Evolutionary conservation across 257 asterid genomes (phyloP).

Genomic region (Salvia hispanica): DNA sequence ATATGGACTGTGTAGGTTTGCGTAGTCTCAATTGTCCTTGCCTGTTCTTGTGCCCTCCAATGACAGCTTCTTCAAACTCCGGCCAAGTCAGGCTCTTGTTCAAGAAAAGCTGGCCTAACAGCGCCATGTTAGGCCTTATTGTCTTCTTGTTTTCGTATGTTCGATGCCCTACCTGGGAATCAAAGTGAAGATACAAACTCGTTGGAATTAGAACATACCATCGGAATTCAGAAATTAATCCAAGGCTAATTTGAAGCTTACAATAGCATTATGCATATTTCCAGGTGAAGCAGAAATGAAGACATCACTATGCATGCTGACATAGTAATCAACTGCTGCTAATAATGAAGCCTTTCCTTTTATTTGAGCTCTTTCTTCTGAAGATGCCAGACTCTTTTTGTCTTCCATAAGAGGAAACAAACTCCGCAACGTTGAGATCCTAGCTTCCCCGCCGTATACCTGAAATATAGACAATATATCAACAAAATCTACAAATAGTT

Average conservation of each 20-base stretch:
- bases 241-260: too few species aligned
- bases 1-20: constrained; percentile 71
- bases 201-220: too few species aligned
- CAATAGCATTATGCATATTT: constrained; percentile 98
- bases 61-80: constrained; percentile 64
- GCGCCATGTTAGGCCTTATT: constrained; percentile 85
- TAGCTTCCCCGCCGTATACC: constrained; percentile 97
- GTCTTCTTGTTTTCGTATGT: constrained; percentile 74
- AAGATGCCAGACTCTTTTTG: constrained; percentile 84
- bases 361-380: constrained; percentile 77
- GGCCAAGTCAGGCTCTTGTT: constrained; percentile 78
- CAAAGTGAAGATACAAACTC: too few species aligned
- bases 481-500: too few species aligned
- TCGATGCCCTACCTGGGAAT: constrained; percentile 79
- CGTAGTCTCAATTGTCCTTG: constrained; percentile 83
- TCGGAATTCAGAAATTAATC: too few species aligned
- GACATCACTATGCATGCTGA: constrained; percentile 92
- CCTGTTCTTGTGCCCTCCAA: constrained; percentile 75
- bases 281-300: constrained; percentile 97
- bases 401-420: constrained; percentile 92
- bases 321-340: constrained; percentile 95
- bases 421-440: constrained; percentile 70
- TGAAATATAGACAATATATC: constrained; percentile 33
- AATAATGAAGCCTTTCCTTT: constrained; percentile 92
- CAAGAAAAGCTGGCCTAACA: constrained; percentile 86